Evolutionary conservation across 306 rosid genomes (phyloP).

Genomic region (Rosa chinensis): DNA sequence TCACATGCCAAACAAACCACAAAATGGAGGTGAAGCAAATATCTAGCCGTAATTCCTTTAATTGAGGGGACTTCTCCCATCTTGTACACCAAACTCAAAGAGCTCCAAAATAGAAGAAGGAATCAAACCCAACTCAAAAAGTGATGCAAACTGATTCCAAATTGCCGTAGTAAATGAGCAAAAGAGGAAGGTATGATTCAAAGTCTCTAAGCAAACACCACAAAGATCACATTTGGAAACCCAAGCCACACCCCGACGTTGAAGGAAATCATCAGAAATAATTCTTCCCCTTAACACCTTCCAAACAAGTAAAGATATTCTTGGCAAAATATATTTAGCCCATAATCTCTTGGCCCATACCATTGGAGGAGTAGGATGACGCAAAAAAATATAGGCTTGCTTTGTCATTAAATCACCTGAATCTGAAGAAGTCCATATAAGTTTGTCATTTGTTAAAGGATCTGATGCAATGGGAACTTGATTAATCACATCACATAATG

Average conservation of each 20-base stretch:
- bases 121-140: too few relatives aligned
- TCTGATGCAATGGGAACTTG: not conserved
- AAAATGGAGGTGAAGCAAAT: not conserved
- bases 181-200: not conserved
- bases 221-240: not conserved
- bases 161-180: not conserved
- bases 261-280: not conserved
- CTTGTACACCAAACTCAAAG: too few relatives aligned
- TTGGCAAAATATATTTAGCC: too few relatives aligned
- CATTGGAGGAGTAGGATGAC: too few relatives aligned
- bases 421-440: not conserved
- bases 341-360: too few relatives aligned
- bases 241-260: not conserved
- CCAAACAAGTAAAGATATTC: too few relatives aligned
- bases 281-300: too few relatives aligned
- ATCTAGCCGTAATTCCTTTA: not conserved
- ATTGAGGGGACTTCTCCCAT: too few relatives aligned
- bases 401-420: too few relatives aligned
- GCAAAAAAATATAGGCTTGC: too few relatives aligned
- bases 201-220: not conserved
- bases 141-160: not conserved
- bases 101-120: too few relatives aligned
- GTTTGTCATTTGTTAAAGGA: not conserved
- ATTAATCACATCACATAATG: not conserved
- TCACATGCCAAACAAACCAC: not conserved